These are phyloP conservation scores for Obba rivulosa DNA, from an alignment of 768 basidiomycete genomes.

Conservation along the genomic window DNA sequence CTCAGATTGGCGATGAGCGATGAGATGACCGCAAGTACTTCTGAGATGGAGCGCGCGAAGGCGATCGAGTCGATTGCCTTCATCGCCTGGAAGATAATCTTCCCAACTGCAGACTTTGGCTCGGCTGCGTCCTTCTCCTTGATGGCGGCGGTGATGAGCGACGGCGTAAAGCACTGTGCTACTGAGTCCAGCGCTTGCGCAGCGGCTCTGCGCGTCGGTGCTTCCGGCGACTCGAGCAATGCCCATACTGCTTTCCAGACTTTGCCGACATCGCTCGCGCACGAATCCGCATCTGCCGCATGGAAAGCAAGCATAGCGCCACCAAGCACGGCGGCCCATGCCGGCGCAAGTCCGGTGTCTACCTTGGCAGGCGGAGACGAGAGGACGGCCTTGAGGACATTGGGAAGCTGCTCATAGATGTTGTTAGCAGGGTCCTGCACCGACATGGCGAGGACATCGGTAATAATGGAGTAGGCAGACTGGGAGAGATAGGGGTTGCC, in stretches of 20 bases:
- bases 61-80: conserved; percentile 69
- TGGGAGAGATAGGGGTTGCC: conserved; percentile 88
- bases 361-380: conserved; percentile 63
- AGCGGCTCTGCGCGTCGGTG: conserved; percentile 54
- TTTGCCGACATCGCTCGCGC: conserved; percentile 47
- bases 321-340: conserved; percentile 78
- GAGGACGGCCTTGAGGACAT: conserved; percentile 63
- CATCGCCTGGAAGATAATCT: conserved; percentile 56
- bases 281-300: conserved; percentile 41
- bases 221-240: conserved; percentile 70
- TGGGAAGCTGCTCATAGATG: conserved; percentile 47
- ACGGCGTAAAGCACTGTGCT: conserved; percentile 64
- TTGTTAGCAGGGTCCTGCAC: conserved; percentile 44
- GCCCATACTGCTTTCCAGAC: conserved; percentile 75
- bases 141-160: conserved; percentile 51
- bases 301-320: conserved; percentile 65
- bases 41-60: conserved; percentile 72
- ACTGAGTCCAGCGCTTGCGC: conserved; percentile 59
- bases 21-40: conserved; percentile 68
- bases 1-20: conserved; percentile 63
- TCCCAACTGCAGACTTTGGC: conserved; percentile 50
- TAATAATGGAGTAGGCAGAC: conserved; percentile 79
- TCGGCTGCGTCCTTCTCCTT: conserved; percentile 36
- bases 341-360: conserved; percentile 62
- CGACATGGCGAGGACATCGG: conserved; percentile 65